These are phyloP conservation scores for Fusarium anthophilum DNA, from an alignment of 2,329 filamentous ascomycete species.

Conservation along the genomic window DNA sequence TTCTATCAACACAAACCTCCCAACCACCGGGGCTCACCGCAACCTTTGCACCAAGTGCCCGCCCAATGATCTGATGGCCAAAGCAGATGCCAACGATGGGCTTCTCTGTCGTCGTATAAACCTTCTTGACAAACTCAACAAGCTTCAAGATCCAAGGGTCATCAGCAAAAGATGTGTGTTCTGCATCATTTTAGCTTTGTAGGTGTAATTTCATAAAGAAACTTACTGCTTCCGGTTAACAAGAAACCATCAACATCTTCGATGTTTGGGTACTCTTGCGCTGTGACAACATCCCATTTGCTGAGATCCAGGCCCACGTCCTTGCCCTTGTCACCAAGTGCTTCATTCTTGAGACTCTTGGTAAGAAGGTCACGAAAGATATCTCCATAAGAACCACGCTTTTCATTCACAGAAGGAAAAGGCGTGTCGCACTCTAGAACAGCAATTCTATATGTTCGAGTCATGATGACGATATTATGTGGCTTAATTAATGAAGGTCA, in stretches of 20 bases:
- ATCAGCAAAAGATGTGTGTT: conserved; percentile 51
- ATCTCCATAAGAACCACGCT: conserved; percentile 45
- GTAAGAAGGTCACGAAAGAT: conserved; percentile 44
- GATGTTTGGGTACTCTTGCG: conserved; percentile 40
- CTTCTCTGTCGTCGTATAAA: conserved; percentile 40
- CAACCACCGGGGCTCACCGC: conserved; percentile 51
- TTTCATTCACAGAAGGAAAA: conserved; percentile 38
- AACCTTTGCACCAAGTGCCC: conserved; percentile 52
- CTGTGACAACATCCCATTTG: conserved; percentile 45
- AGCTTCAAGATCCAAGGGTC: conserved; percentile 54
- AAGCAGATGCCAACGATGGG: conserved; percentile 58
- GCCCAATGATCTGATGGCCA: conserved; percentile 57
- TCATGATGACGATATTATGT: conserved; percentile 15
- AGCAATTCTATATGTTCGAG: conserved; percentile 39
- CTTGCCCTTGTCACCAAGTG: conserved; percentile 24
- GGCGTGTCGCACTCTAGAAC: conserved; percentile 48
- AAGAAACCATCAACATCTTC: conserved; percentile 45
- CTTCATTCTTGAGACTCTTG: conserved; percentile 37
- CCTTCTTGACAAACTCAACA: conserved; percentile 46
- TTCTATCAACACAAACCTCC: conserved; percentile 54
- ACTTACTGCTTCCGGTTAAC: conserved; percentile 48
- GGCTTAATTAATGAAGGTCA: not conserved
- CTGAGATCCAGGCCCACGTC: conserved; percentile 39
- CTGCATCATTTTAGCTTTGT: conserved; percentile 15
- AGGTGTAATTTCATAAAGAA: fast-evolving